Percentiles rank a stretch among this genome's conserved stretches.
phyloP scores from a whole-genome alignment of 139 green algal genomes.

The Tetraselmis striata region DNA sequence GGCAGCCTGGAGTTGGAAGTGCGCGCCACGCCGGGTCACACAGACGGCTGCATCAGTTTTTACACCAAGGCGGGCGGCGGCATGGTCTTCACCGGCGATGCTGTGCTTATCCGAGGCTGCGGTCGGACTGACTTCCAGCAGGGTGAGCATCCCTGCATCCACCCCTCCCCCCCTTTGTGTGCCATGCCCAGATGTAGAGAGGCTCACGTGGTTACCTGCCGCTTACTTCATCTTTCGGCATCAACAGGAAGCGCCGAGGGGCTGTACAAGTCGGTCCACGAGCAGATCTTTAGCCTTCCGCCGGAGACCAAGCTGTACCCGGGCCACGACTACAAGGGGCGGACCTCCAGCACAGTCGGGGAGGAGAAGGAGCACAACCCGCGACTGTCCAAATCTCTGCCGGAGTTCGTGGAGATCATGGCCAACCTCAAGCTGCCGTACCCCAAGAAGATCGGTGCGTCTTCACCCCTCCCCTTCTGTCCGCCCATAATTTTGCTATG shows the following conservation, averaged over 20 bases:
- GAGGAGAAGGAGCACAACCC: constrained; percentile 59
- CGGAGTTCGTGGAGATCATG: constrained; percentile 61
- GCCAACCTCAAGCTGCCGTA: constrained; percentile 46
- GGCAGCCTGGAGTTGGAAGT: constrained; percentile 7
- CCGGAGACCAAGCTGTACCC: constrained; percentile 41
- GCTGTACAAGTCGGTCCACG: constrained; percentile 29
- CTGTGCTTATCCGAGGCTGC: constrained; percentile 57
- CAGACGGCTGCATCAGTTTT: constrained; percentile 49
- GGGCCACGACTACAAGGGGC: constrained; percentile 55
- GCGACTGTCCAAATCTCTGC: constrained; percentile 44
- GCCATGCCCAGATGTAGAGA: no score
- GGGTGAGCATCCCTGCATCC: constrained; percentile 14
- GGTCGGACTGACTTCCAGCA: constrained; percentile 65
- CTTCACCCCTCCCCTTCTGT: no score
- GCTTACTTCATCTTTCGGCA: no score
- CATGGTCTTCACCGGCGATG: constrained; percentile 54
- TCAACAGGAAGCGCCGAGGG: constrained; percentile 3
- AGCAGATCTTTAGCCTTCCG: constrained; percentile 41
- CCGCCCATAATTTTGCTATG: no score
- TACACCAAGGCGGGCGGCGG: constrained; percentile 16
- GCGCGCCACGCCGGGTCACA: constrained; percentile 47
- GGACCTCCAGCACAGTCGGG: constrained; percentile 33
- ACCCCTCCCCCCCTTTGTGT: no score
- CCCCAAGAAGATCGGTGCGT: constrained; percentile 54
- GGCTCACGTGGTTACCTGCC: no score